Base-by-base conservation (phyloP, 225 moss, liverwort and hornwort genomes). In the Rhytidiadelphus loreus region DNA sequence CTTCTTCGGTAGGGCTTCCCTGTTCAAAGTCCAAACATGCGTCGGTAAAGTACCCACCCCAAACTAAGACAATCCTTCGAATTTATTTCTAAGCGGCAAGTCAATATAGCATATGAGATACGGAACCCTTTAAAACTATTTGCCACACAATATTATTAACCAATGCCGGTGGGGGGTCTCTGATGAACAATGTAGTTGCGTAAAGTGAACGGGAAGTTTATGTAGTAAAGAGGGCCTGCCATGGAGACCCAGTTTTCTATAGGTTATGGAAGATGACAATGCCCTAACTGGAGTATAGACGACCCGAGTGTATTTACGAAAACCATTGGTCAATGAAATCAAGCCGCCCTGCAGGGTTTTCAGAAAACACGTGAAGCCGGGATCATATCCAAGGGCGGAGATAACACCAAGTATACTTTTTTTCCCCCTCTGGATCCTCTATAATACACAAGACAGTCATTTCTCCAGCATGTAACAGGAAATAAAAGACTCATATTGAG, bases 1-100 rank as follows among this genome's bases (percentile, higher is more conserved):
- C 80, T 73, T 92, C 93, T 71, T 91, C 92, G 50, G 63, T 78
- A 50, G 58, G 53, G 61, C 60, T 61, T 72, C 86, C 92, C 97
- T 97, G 91, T 86, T 87, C 64, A 28, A 81, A 91, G 20, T n/a
- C 41, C 86, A 87, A 71, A 72, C n/a, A 88, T 19, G 23, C 29
- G 21, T 81, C 53, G 25, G 53, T 83, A 24, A 21, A 41, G 8
- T 74, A 46, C 19, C 59, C 62, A 63, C 55, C 33, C 28, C 39
- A 35, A 32, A 66, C 56, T 35, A 56, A 81, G 83, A 72, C 68
- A 56, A 74, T 50, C 37, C 52, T 89, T 23, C 58, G 4, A 53
- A 37, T 43, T 39, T 9, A 37, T 53, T 82, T 86, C 30, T 10
- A 82, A 75, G 17, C 39, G 52, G 59, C 75, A 81, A 41, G 84